A percentile compares a stretch with the other conserved stretches of the same genome.
Conservation (phyloP, 2,329 filamentous ascomycete species). For the Achaetomium macrosporum region DNA sequence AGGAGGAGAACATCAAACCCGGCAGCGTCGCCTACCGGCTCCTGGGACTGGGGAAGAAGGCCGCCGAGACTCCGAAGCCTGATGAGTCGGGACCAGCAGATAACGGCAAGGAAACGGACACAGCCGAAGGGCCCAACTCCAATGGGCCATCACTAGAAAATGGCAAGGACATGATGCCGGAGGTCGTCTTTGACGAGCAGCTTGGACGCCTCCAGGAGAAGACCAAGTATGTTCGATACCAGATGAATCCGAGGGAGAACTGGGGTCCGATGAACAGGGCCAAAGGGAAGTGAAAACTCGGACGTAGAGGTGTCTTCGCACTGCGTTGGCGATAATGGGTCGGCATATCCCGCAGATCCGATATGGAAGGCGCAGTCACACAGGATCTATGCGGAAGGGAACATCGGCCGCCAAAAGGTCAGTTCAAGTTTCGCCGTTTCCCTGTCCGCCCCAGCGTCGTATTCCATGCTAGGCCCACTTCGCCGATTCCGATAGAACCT, state of each 20-base stretch:
- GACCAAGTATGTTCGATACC: slow-evolving; percentile 75
- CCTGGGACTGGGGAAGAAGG: slow-evolving; percentile 41
- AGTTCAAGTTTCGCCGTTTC: not conserved
- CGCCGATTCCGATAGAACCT: not conserved
- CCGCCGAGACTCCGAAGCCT: slow-evolving; percentile 18
- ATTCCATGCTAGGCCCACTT: slow-evolving; percentile 7
- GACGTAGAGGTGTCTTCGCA: not conserved
- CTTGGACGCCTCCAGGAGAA: slow-evolving; percentile 64
- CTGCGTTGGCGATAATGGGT: not conserved
- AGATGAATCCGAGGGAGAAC: slow-evolving; percentile 82
- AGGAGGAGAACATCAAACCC: slow-evolving; percentile 62
- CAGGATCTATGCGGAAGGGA: not conserved
- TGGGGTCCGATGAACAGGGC: slow-evolving; percentile 79
- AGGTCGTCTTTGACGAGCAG: slow-evolving; percentile 66
- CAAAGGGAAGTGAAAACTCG: slow-evolving; percentile 54
- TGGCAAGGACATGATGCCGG: slow-evolving; percentile 25
- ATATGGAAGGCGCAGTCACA: not conserved
- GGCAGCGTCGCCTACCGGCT: slow-evolving; percentile 68
- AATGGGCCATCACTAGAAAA: slow-evolving; percentile 25
- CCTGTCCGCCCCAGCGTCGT: not conserved
- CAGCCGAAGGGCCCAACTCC: slow-evolving; percentile 17
- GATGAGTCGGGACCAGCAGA: slow-evolving; percentile 26
- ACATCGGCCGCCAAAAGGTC: not conserved
- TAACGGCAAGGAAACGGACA: slow-evolving; percentile 23
- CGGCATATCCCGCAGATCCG: not conserved